Percentiles rank a stretch among this genome's conserved stretches.
These are phyloP conservation scores for Solanum arcanum DNA, from an alignment of 257 asterid genomes.

Conservation along the genomic window DNA sequence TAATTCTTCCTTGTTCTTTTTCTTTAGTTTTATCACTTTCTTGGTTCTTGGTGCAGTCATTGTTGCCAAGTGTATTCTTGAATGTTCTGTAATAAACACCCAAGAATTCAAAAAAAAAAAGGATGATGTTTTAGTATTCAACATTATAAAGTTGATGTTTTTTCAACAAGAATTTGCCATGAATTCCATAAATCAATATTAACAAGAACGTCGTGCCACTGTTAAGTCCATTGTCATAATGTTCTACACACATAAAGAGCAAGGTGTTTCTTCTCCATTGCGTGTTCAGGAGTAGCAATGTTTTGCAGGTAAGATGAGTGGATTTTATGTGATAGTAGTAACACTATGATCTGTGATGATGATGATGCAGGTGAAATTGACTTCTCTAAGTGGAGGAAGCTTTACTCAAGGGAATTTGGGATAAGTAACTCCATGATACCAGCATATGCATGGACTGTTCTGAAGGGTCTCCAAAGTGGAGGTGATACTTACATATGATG, in stretches of 20 bases:
- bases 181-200: neutral
- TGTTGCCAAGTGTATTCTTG: neutral
- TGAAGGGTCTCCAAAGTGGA: conserved; percentile 35
- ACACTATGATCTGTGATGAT: neutral
- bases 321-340: conserved; percentile 1
- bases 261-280: neutral
- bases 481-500: conserved; percentile 23
- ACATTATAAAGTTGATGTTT: neutral
- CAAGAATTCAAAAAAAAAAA: neutral
- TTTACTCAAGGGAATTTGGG: conserved; percentile 56
- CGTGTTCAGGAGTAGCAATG: neutral
- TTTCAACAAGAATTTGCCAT: neutral
- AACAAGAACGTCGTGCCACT: neutral
- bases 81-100: too few species aligned
- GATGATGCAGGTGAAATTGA: conserved; percentile 31
- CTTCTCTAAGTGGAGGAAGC: conserved; percentile 51
- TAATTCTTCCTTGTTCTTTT: neutral
- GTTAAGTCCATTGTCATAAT: neutral
- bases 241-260: neutral
- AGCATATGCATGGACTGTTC: conserved; percentile 36
- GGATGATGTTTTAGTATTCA: neutral
- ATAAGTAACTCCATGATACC: conserved; percentile 45
- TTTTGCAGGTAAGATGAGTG: neutral
- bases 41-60: neutral
- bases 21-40: neutral